A percentile compares a stretch with the other conserved stretches of the same genome.
phyloP scores from a whole-genome alignment of 805 yeast genomes.

The Priceomyces fermenticarens region DNA sequence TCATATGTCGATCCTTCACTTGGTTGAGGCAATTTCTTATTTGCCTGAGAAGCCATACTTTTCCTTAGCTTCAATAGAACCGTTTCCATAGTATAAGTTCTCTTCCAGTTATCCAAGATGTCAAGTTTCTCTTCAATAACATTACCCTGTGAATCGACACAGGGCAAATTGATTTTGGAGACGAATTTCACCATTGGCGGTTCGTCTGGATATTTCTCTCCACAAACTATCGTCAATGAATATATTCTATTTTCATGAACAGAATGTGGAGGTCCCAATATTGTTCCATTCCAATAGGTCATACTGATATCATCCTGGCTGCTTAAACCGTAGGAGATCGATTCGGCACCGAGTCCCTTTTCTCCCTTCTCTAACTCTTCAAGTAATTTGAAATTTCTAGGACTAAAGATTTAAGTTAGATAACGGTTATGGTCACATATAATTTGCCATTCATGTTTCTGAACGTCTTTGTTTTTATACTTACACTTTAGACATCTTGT shows the following conservation, averaged over 20 bases:
- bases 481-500: conserved; percentile 46
- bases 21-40: conserved; percentile 88
- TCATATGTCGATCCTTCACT: conserved; percentile 76
- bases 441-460: neutral
- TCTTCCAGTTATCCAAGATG: conserved; percentile 79
- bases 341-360: conserved; percentile 94
- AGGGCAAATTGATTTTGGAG: conserved; percentile 85
- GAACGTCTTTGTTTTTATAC: conserved; percentile 15
- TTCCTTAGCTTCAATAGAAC: conserved; percentile 83
- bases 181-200: conserved; percentile 84
- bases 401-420: conserved; percentile 40
- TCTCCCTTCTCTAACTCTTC: conserved; percentile 98
- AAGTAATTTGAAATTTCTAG: conserved; percentile 89
- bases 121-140: conserved; percentile 48
- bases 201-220: conserved; percentile 76
- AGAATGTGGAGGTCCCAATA: conserved; percentile 91
- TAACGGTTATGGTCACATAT: conserved; percentile 8
- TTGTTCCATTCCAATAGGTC: conserved; percentile 98
- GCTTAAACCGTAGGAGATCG: conserved; percentile 91
- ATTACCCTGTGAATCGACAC: conserved; percentile 71
- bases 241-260: conserved; percentile 93
- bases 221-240: conserved; percentile 77
- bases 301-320: conserved; percentile 88
- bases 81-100: conserved; percentile 92
- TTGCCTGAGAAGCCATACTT: conserved; percentile 74